Evolutionary conservation across 345 rosid genomes (phyloP), one percentile per base, ranked within the genome.

Genomic region (Chamaenerion angustifolium): DNA sequence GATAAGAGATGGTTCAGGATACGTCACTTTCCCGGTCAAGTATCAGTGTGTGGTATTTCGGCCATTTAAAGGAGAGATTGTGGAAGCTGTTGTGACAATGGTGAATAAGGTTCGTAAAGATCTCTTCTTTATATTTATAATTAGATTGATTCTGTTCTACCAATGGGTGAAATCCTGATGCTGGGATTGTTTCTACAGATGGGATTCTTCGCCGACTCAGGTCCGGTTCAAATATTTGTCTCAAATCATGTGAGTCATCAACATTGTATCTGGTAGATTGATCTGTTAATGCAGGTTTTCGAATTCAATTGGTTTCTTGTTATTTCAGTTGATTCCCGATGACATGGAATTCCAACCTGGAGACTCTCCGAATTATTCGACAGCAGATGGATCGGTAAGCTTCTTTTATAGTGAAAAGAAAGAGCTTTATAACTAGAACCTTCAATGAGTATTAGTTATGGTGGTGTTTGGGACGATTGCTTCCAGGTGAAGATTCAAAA

Each of bases 261-360:
- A 12, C 12, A n/a, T 35, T 17, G 15, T 15, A 43, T 42, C 11
- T 46, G 45, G n/a, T 45, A 45, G 21, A 14, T 45, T 11, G 11
- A 43, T 35, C 42, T 44, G n/a, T 16, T 21, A 40, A 25, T 56
- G 45, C n/a, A 43, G 45, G 0, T 43, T 9, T 12, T 10, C 7
- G 16, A 4, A 21, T 25, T 16, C 51, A 13, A 23, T 23, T 21
- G 25, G 25, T 21, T 1, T 42, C 4, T 18, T 18, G 51, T 13
- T 56, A 42, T 63, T 45, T 45, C 63, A 89, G 95, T 64, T 85
- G 74, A 89, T 83, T 54, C 95, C 95, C 1, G 95, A 89, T 61
- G 97, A 85, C 68, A 85, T 82, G 95, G 95, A 85, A 68, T 85
- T 85, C 63, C 95, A 89, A 41, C 65, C 88, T 25, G 94, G 95